Conservation (phyloP, 352 stramenopile genomes). For the Globisporangium takayamanum region DNA sequence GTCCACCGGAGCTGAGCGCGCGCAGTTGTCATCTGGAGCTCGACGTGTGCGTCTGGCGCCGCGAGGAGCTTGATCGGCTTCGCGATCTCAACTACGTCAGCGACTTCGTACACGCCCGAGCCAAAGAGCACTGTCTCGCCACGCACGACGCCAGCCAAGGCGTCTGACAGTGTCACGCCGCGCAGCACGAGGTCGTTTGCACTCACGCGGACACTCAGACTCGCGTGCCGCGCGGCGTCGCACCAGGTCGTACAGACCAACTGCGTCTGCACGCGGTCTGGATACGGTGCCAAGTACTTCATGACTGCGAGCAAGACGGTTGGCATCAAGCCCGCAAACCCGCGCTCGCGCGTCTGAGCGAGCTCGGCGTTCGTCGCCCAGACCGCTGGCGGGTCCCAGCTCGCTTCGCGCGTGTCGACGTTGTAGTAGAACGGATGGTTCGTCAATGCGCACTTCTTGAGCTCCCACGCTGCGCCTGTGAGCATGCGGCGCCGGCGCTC, state of each 20-base stretch:
- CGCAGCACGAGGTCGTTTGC: conserved; percentile 35
- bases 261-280: conserved; percentile 37
- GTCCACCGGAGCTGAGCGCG: conserved; percentile 49
- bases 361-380: conserved; percentile 87
- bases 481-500: conserved; percentile 47
- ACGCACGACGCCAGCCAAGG: conserved; percentile 18
- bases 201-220: conserved; percentile 43
- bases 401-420: conserved; percentile 89
- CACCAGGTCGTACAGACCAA: conserved; percentile 58
- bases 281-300: conserved; percentile 69
- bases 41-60: conserved; percentile 47
- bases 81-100: conserved; percentile 39
- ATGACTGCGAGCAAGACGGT: conserved; percentile 81
- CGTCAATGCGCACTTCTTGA: conserved; percentile 58
- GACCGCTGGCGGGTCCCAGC: conserved; percentile 90
- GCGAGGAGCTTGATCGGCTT: conserved; percentile 45
- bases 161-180: conserved; percentile 17
- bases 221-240: conserved; percentile 28
- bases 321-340: conserved; percentile 76
- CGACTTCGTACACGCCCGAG: conserved; percentile 54
- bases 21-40: conserved; percentile 54
- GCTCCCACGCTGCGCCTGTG: conserved; percentile 49
- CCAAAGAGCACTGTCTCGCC: conserved; percentile 64
- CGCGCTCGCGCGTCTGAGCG: conserved; percentile 41
- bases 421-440: conserved; percentile 93